Evolutionary conservation across 202 grass and related monocot genomes (phyloP).

Genomic region (Setaria viridis): DNA sequence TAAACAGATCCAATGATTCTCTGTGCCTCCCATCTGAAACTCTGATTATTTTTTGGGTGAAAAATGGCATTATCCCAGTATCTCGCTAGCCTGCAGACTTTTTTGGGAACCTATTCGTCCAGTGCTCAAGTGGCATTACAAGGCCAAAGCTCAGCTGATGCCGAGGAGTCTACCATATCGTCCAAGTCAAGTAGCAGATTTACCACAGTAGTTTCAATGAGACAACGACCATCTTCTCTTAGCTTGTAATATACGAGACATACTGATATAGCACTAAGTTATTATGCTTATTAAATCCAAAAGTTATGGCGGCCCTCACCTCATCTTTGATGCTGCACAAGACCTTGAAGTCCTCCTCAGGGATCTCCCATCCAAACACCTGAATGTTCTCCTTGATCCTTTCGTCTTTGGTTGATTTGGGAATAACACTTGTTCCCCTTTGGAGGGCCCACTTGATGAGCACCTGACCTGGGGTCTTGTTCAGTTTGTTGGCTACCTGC

Average conservation of each 20-base stretch:
- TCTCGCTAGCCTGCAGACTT: background rate
- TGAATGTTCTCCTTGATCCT: slow-evolving; percentile 88
- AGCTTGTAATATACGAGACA: background rate
- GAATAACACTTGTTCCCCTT: slow-evolving; percentile 80
- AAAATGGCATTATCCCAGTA: background rate
- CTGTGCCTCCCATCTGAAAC: slow-evolving; percentile 27
- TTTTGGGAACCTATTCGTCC: background rate
- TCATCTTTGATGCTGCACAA: slow-evolving; percentile 81
- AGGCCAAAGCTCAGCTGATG: background rate
- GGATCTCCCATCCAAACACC: slow-evolving; percentile 79
- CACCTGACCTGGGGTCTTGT: slow-evolving; percentile 75
- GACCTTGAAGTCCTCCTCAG: slow-evolving; percentile 68
- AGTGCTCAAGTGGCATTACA: background rate
- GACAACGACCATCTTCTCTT: background rate
- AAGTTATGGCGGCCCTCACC: slow-evolving; percentile 37
- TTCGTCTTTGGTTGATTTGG: slow-evolving; percentile 79
- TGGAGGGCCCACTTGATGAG: slow-evolving; percentile 78
- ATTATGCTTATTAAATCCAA: background rate
- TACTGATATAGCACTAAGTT: background rate
- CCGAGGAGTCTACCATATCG: background rate
- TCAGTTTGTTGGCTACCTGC: slow-evolving; percentile 78
- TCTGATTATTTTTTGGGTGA: background rate
- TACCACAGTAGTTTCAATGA: background rate
- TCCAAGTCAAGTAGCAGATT: background rate
- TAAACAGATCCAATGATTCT: slow-evolving; percentile 36